Conservation (phyloP, 345 rosid genomes). For the Lepidium africanum region DNA sequence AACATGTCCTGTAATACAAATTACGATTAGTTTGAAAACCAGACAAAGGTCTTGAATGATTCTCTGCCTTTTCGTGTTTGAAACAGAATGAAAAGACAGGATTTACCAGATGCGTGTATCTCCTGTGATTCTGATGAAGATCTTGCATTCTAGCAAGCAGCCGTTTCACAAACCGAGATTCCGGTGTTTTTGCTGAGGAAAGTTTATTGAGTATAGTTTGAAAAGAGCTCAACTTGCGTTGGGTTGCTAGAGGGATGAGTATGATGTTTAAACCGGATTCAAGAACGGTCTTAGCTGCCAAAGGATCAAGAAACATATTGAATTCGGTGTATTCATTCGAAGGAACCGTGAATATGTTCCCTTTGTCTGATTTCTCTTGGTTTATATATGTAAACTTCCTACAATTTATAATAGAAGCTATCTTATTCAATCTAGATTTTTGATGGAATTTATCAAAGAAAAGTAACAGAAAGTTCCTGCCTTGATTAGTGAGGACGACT, state of each 20-base stretch:
- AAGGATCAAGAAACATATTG: conserved; percentile 87
- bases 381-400: conserved; percentile 65
- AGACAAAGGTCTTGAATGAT: neutral
- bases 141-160: conserved; percentile 43
- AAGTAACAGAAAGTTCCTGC: conserved; percentile 24
- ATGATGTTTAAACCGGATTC: conserved; percentile 55
- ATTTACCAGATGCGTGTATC: conserved; percentile 63
- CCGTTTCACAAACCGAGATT: conserved; percentile 40
- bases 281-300: conserved; percentile 67
- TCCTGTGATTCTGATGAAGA: conserved; percentile 38
- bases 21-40: neutral
- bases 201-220: conserved; percentile 28
- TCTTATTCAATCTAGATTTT: neutral
- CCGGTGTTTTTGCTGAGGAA: conserved; percentile 39
- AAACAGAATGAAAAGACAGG: neutral
- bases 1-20: conserved; percentile 50
- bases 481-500: conserved; percentile 42
- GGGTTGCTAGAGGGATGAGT: conserved; percentile 60
- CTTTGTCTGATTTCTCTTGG: conserved; percentile 30
- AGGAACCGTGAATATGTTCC: conserved; percentile 49
- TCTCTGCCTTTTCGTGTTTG: neutral
- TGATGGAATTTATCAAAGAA: neutral
- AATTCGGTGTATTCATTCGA: conserved; percentile 57
- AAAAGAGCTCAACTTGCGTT: conserved; percentile 45
- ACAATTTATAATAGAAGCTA: conserved; percentile 11